Base-by-base conservation (phyloP, 352 stramenopile genomes). In the Phytophthora citrophthora region DNA sequence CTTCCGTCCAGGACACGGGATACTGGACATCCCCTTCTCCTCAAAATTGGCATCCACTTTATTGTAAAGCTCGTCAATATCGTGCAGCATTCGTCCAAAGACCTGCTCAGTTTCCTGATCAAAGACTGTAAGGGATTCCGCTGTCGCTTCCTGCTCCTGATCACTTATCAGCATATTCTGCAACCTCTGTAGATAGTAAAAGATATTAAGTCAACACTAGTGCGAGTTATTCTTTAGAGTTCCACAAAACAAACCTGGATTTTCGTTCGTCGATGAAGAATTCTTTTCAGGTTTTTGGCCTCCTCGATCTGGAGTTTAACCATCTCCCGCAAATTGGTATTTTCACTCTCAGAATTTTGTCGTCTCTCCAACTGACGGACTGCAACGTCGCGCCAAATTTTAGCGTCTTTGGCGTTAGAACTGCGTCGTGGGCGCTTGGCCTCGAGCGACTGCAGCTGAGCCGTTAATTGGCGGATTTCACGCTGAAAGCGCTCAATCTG, bases 311-410 rank as follows among this genome's bases (percentile, higher is more conserved):
- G 58, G 16, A 53, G 11, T 8, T 29, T 44, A 12, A 44, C 16
- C 58, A 66, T 66, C 15, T 58, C 58, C 7, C 49, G 23, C 7
- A 66, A 50, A 23, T 59, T 29, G 29, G 11, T 23, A 40, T 55
- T 66, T 13, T 57, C 46, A 1, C 13, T 38, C 49, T 66, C 49
- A 6, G 58, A 43, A 36, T 49, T 31, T 12, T 26, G 40, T 13
- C 49, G 58, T n/a, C 32, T 41, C 23, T 55, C 48, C 5, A 55
- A 18, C 41, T 60, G 43, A 1, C 31, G 31, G 2, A 2, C 15
- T n/a, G 57, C 39, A 10, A 65, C 38, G 26, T 59, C 18, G 0
- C 36, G 31, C 49, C 49, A 66, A 16, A 54, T 2, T 7, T 43
- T 1, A 32, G 29, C 26, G 47, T 16, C 9, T 34, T 34, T 29